Evolutionary conservation across 2,329 filamentous ascomycete species (phyloP), one percentile per base, ranked within the genome.

Genomic region (Sclerotinia trifoliorum): DNA sequence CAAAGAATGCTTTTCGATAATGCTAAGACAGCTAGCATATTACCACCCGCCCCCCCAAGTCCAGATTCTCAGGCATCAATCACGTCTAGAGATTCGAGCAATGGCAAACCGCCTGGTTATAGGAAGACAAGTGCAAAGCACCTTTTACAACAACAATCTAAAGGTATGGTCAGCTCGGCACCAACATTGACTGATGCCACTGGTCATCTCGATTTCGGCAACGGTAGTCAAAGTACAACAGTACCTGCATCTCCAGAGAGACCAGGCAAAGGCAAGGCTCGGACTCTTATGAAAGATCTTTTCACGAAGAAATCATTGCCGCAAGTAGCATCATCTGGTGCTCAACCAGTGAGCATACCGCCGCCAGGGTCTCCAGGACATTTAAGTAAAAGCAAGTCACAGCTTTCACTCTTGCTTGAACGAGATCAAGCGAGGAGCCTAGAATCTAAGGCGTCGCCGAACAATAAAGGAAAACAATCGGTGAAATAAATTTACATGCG

Each of bases 381-480:
- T 79, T 78, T 88, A 61, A 85, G 81, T n/a, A 80, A 85, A 68
- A 84, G 85, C n/a, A 86, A 83, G 76, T 88, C 86, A 72, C 85
- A 88, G 74, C 78, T 89, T 39, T 84, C 83, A 13, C 78, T 88
- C 5, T 78, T 89, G 1, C 79, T 88, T 26, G 84, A 87, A 72
- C 82, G 83, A 48, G 84, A 85, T 70, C 84, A 82, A 72, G 78
- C 77, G 19, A 76, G 78, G 60, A 75, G 70, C 51, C 73, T 73
- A 24, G 77, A 77, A 24, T 76, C 77, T 21, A 68, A 68, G 19
- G 15, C 51, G 35, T 49, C 51, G 15, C 35, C 57, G 13, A 67
- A 63, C 21, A 46, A 67, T n/a, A 46, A 67, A 46, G 57, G 44
- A 5, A 65, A 65, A 44, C 48, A 65, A 19, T 8, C 42, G 26